These are phyloP conservation scores for Pseudoscleropodium purum DNA, from an alignment of 225 moss, liverwort and hornwort species.

Conservation along the genomic window DNA sequence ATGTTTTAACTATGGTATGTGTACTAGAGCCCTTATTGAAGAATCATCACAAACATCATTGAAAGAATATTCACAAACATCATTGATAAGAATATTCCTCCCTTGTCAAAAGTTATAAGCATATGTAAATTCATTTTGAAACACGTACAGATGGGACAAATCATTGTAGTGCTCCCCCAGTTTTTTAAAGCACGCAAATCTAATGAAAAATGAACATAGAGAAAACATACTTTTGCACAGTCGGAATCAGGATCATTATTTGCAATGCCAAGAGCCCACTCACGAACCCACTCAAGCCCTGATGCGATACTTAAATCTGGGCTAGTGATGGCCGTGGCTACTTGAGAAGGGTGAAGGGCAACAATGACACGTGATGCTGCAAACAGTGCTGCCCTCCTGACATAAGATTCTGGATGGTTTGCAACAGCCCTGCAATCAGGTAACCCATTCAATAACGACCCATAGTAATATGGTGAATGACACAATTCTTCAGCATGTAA, in stretches of 20 bases:
- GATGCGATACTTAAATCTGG: conserved; percentile 41
- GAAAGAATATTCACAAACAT: neutral
- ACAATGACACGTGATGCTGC: conserved; percentile 71
- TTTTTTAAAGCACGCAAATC: neutral
- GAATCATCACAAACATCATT: neutral
- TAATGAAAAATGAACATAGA: neutral
- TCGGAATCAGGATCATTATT: conserved; percentile 67
- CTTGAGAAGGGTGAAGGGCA: conserved; percentile 76
- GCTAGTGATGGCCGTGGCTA: conserved; percentile 41
- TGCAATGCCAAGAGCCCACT: conserved; percentile 80
- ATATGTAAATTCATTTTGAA: neutral
- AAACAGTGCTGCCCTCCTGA: conserved; percentile 78
- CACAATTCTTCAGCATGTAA: neutral
- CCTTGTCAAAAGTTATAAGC: neutral
- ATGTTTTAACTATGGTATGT: neutral
- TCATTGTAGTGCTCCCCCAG: neutral
- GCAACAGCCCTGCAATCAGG: conserved; percentile 54
- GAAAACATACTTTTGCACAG: conserved; percentile 52
- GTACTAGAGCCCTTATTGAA: neutral
- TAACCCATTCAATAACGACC: neutral
- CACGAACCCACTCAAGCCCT: conserved; percentile 89
- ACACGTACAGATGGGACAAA: neutral
- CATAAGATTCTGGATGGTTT: conserved; percentile 70
- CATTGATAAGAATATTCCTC: neutral
- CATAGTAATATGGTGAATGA: neutral